Evolutionary conservation across 352 stramenopile genomes (phyloP).

Genomic region (Aphanomyces stellatus): DNA sequence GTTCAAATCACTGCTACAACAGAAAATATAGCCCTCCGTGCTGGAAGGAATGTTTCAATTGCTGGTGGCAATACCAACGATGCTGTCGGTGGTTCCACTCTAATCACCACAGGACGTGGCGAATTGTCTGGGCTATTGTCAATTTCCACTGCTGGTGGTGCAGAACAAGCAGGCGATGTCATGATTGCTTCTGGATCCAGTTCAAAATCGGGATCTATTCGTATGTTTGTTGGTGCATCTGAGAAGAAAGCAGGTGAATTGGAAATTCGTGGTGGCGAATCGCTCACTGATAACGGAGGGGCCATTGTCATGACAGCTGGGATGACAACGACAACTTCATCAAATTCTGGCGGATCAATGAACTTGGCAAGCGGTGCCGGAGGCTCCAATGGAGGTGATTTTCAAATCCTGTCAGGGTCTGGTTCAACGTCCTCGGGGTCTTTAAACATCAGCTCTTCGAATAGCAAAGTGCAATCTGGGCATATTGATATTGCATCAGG

Average conservation of each 20-base stretch:
- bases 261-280: background rate
- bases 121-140: background rate
- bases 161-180: constrained; percentile 27
- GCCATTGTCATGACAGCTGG: background rate
- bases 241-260: background rate
- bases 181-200: constrained; percentile 4
- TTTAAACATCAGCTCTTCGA: too few species aligned
- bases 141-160: background rate
- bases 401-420: background rate
- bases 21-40: constrained; percentile 1
- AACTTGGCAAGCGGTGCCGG: background rate
- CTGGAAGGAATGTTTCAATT: constrained; percentile 21
- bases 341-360: background rate
- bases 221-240: background rate
- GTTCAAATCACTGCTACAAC: background rate
- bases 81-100: constrained; percentile 39
- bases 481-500: background rate
- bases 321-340: background rate
- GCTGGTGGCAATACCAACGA: constrained; percentile 30
- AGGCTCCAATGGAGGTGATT: background rate
- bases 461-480: background rate
- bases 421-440: background rate
- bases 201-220: background rate
- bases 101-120: background rate
- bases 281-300: background rate